phyloP scores from a whole-genome alignment of 805 yeast species.

The Kodamaea neixiangensis region DNA sequence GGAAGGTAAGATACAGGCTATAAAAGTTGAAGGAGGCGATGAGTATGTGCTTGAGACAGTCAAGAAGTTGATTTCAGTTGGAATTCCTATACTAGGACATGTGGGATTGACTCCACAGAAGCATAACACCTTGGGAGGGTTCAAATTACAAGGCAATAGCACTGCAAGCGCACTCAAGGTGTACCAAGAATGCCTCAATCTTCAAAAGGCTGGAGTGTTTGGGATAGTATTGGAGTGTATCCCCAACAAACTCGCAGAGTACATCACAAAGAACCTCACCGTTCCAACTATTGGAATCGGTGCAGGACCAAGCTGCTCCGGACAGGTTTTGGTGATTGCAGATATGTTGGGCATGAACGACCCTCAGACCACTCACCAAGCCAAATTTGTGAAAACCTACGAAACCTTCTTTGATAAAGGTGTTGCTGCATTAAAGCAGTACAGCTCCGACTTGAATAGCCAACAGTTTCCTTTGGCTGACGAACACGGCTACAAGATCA shows the following conservation, averaged over 20 bases:
- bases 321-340: slow-evolving; percentile 87
- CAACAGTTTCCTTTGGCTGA: slow-evolving; percentile 61
- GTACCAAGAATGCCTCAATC: slow-evolving; percentile 62
- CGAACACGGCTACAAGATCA: slow-evolving; percentile 67
- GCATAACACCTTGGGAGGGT: slow-evolving; percentile 78
- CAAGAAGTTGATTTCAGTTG: slow-evolving; percentile 56
- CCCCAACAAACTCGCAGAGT: slow-evolving; percentile 69
- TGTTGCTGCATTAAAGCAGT: slow-evolving; percentile 52
- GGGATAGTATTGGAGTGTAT: slow-evolving; percentile 80
- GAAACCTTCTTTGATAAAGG: slow-evolving; percentile 51
- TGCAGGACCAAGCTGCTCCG: slow-evolving; percentile 81
- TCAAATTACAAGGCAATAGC: slow-evolving; percentile 78
- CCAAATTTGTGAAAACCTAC: slow-evolving; percentile 77
- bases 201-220: slow-evolving; percentile 78
- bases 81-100: slow-evolving; percentile 91
- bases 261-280: slow-evolving; percentile 57
- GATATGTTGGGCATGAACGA: slow-evolving; percentile 80
- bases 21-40: slow-evolving; percentile 83
- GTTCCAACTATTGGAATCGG: slow-evolving; percentile 96
- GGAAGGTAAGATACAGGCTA: slow-evolving; percentile 62
- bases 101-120: slow-evolving; percentile 92
- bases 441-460: slow-evolving; percentile 58
- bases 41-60: slow-evolving; percentile 56
- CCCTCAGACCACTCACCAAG: slow-evolving; percentile 45
- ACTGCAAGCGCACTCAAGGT: slow-evolving; percentile 55